Evolutionary conservation across 768 basidiomycete genomes (phyloP), one percentile per base, ranked within the genome.

Genomic region (Tylopilus sp.): DNA sequence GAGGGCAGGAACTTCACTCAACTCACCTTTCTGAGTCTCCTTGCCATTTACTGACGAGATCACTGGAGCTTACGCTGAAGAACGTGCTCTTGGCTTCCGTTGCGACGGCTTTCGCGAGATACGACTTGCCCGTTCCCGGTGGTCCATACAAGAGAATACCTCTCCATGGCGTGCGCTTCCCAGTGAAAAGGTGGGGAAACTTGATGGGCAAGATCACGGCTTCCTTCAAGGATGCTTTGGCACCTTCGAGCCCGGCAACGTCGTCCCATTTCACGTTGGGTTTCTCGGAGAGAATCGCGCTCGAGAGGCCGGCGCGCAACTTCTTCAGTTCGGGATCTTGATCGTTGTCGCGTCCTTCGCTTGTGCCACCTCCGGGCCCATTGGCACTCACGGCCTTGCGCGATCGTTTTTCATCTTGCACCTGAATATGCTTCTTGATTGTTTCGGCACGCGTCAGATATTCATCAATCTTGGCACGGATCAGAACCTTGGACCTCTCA

Each of bases 161-260:
- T 43, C 79, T 80, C 97, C 97, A 98, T 3, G 97, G 95, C 10
- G 95, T 98, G 17, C 97, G 86, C 70, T 98, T 98, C 35, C 95
- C 97, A 1, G 95, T 98, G 72, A 99, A 99, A 25, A 99, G 79
- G 70, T 98, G 94, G 2, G 97, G 97, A 62, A 98, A 98, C 69
- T 98, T 98, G 79, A 98, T 98, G 4, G 97, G 97, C n/a, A 99
- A 77, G 66, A 98, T 97, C 66, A 98, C 97, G 33, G 97, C 95
- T 69, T 98, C 97, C 67, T 98, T 98, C 63, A 99, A 73, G 5
- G 95, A 82, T 38, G 95, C 94, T 70, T 98, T 99, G 40, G 95
- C 97, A 23, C 81, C 84, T 64, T 95, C 94, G 10, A 99, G 79
- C 43, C 97, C 97, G 15, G 97, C 97, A 43, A 99, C 95, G 68